phyloP scores from a whole-genome alignment of 192 early-diverging fungal species.

The Linderina pennispora region DNA sequence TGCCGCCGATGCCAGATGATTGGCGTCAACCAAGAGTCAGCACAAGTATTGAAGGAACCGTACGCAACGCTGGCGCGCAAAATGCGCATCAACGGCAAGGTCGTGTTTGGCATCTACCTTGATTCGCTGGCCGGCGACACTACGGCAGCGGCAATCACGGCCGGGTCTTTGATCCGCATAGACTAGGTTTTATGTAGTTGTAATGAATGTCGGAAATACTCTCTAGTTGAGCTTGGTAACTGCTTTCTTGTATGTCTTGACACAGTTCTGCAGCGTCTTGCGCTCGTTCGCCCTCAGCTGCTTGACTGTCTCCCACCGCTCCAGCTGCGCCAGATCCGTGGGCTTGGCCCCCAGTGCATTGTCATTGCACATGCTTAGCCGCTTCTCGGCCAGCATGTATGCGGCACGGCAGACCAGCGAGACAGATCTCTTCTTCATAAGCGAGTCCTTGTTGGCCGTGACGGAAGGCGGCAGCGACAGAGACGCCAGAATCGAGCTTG shows the following conservation, averaged over 20 bases:
- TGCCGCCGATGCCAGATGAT: slow-evolving; percentile 73
- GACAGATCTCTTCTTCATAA: slow-evolving; percentile 16
- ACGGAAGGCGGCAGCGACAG: slow-evolving; percentile 26
- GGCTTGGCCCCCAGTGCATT: slow-evolving; percentile 5
- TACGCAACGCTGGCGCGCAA: slow-evolving; percentile 50
- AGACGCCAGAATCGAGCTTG: slow-evolving; percentile 26
- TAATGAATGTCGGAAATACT: background rate
- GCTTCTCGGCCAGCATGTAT: slow-evolving; percentile 13
- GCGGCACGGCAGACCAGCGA: slow-evolving; percentile 18
- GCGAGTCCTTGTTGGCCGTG: slow-evolving; percentile 21
- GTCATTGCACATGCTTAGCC: slow-evolving; percentile 21
- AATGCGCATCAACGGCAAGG: slow-evolving; percentile 33
- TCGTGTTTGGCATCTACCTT: slow-evolving; percentile 44
- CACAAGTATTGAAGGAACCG: slow-evolving; percentile 53
- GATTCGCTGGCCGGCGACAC: background rate
- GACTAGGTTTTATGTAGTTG: background rate
- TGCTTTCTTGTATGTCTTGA: slow-evolving; percentile 24
- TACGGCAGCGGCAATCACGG: background rate
- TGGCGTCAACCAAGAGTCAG: slow-evolving; percentile 63
- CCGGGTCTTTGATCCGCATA: too few relatives aligned
- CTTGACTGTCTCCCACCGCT: slow-evolving; percentile 31
- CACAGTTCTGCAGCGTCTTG: slow-evolving; percentile 15
- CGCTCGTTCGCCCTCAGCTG: slow-evolving; percentile 30
- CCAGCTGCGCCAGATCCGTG: background rate
- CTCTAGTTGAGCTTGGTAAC: slow-evolving; percentile 11